Conservation (phyloP, 345 rosid genomes). For the Orychophragmus violaceus region DNA sequence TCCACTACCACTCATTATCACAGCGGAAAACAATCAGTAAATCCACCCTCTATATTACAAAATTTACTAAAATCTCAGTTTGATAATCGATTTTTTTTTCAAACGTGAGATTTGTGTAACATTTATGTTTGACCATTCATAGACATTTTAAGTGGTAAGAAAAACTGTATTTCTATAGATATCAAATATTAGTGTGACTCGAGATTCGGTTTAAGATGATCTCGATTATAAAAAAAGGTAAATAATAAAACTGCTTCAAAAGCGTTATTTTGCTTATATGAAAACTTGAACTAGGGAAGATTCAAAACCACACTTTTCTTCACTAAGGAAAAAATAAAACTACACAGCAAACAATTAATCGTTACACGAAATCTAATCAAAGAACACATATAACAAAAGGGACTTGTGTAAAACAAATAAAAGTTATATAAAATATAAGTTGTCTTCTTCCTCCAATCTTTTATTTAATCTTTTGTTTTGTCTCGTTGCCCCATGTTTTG, state of each 20-base stretch:
- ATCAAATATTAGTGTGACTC: too few species aligned
- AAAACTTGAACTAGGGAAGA: neutral
- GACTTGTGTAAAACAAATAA: neutral
- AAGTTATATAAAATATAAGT: slow-evolving; percentile 15
- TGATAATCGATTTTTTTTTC: too few species aligned
- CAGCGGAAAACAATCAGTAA: neutral
- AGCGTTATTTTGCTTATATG: neutral
- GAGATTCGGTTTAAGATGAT: too few species aligned
- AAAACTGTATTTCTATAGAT: too few species aligned
- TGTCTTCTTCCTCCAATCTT: slow-evolving; percentile 24
- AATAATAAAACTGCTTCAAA: neutral
- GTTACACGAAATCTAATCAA: slow-evolving; percentile 23
- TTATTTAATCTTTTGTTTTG: neutral
- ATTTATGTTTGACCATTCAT: too few species aligned
- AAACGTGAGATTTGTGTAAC: too few species aligned
- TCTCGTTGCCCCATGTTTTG: slow-evolving; percentile 29
- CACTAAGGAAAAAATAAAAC: neutral
- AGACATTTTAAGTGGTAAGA: too few species aligned
- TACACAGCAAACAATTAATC: slow-evolving; percentile 18
- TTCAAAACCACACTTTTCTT: slow-evolving; percentile 25
- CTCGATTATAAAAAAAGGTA: too few species aligned
- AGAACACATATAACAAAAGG: slow-evolving; percentile 19
- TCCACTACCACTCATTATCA: slow-evolving; percentile 18
- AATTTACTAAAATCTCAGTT: neutral
- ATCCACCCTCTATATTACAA: neutral